Base-by-base conservation (phyloP, 768 basidiomycete species). In the Psilocybe subaeruginosa region DNA sequence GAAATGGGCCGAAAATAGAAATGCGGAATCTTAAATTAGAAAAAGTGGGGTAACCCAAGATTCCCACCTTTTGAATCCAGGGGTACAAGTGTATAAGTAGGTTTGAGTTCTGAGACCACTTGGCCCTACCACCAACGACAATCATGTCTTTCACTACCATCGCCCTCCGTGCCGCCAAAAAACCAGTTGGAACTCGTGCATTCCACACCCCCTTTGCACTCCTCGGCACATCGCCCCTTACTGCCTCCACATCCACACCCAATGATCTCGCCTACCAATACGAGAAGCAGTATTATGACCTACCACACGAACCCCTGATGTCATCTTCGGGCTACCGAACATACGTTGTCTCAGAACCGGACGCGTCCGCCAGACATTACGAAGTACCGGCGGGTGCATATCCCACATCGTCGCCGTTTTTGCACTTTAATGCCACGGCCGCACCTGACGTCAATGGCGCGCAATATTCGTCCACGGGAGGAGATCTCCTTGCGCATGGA, bases 311-410 rank as follows among this genome's bases (percentile, higher is more conserved):
- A 66, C 82, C 84, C 1, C 70, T 77, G 60, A 49, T 74, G 19
- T 72, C 80, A 1, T 73, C 73, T 39, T 71, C 76, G 37, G 85
- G 84, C 35, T 79, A 80, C 31, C 86, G 81, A 59, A 88, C 86
- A 35, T 88, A 91, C 67, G 88, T 91, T 64, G 90, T 91, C 64
- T 90, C 88, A 33, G 80, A 89, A 70, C 90, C 90, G 41, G 88
- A 91, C 73, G 80, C 83, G 35, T 76, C 84, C 58, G 71, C 85
- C 58, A 82, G 79, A 46, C 83, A 84, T 33, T 90, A 90, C 66
- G 77, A 82, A 65, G 88, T 92, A n/a, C 90, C 90, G 1, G 83
- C 85, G 9, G 90, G 90, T 65, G 90, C 89, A 4, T 87, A 86
- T 71, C 80, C 83, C 45, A 77, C 78, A 31, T 80, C 82, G 19